A percentile compares a stretch with the other conserved stretches of the same genome.
phyloP scores from a whole-genome alignment of 768 basidiomycete species.

The Tricholoma bakamatsutake region DNA sequence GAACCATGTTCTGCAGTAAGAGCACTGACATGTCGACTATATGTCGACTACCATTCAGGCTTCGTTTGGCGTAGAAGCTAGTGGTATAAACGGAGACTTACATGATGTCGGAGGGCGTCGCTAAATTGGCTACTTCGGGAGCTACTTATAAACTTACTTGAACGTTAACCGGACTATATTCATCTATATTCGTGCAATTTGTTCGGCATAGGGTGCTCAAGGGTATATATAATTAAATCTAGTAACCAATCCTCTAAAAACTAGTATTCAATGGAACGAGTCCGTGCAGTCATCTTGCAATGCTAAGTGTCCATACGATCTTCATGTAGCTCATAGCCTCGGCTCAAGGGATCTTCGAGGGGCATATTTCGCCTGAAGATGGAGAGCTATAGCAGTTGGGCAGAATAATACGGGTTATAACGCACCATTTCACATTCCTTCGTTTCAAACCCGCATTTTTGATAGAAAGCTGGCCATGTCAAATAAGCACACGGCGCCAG shows the following conservation, averaged over 20 bases:
- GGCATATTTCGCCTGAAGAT: constrained; percentile 55
- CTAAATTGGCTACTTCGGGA: too few species aligned
- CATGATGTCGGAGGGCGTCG: too few species aligned
- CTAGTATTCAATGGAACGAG: too few species aligned
- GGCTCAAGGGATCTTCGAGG: constrained; percentile 36
- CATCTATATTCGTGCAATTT: too few species aligned
- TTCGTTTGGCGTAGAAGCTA: too few species aligned
- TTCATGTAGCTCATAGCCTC: constrained; percentile 22
- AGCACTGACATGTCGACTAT: too few species aligned
- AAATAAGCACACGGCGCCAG: constrained; percentile 5
- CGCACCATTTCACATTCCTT: constrained; percentile 93
- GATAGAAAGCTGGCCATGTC: constrained; percentile 73
- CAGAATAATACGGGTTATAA: constrained; percentile 1
- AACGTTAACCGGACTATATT: too few species aligned
- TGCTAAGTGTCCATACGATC: not conserved
- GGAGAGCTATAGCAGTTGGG: not conserved
- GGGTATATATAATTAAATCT: not conserved
- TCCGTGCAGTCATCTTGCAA: not conserved
- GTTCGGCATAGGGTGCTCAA: too few species aligned
- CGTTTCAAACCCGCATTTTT: constrained; percentile 89
- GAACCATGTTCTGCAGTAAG: too few species aligned
- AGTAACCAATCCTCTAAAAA: not conserved
- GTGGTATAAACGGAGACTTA: too few species aligned
- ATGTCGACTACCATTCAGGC: too few species aligned
- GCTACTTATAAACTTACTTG: too few species aligned